phyloP scores from a whole-genome alignment of 768 basidiomycete genomes.

The Leccinum imitatum region DNA sequence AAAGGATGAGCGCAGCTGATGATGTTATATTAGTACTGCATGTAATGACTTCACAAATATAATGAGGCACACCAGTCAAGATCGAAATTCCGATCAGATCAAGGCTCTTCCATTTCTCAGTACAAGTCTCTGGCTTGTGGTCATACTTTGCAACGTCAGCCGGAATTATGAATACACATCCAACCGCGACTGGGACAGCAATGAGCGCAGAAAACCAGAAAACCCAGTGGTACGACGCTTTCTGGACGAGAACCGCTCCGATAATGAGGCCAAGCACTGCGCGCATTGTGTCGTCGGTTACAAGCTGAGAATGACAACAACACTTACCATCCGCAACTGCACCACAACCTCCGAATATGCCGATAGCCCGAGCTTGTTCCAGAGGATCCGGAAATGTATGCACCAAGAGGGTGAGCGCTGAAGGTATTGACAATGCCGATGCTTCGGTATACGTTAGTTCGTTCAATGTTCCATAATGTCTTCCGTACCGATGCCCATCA shows the following conservation, averaged over 20 bases:
- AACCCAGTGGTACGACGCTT: conserved; percentile 47
- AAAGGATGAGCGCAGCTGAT: conserved; percentile 37
- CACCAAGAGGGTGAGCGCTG: conserved; percentile 50
- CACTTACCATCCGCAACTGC: conserved; percentile 43
- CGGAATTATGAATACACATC: conserved; percentile 38
- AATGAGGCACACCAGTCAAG: conserved; percentile 34
- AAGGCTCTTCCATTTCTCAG: conserved; percentile 31
- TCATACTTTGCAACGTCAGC: conserved; percentile 9
- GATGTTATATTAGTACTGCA: not conserved
- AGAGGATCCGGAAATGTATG: conserved; percentile 47
- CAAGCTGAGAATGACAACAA: not conserved
- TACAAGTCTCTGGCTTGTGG: not conserved
- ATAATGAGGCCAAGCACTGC: conserved; percentile 43
- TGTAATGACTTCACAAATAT: not conserved
- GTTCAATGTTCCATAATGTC: not conserved
- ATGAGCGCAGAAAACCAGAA: conserved; percentile 49
- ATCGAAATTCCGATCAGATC: conserved; percentile 40
- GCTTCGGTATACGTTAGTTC: conserved; percentile 27
- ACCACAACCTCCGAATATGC: conserved; percentile 45
- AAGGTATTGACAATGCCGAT: conserved; percentile 51
- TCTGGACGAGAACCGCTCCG: conserved; percentile 44
- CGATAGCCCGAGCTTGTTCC: conserved; percentile 49
- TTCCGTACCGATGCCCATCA: conserved; percentile 47
- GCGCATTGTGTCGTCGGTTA: not conserved
- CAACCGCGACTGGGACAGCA: conserved; percentile 32